Conservation (phyloP, 306 rosid species). For the Mucuna pruriens region DNA sequence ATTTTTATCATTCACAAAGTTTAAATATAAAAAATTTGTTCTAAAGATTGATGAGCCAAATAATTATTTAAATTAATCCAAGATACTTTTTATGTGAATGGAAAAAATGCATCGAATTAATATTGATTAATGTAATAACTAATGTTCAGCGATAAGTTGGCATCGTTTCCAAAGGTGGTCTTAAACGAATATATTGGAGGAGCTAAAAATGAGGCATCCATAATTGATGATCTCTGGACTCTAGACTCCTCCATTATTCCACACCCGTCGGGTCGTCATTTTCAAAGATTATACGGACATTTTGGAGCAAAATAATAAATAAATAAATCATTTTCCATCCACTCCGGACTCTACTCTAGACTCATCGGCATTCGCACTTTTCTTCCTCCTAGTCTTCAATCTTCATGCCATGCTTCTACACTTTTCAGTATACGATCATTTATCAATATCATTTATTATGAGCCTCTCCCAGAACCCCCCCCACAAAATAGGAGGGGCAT, state of each 20-base stretch:
- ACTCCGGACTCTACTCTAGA: background rate
- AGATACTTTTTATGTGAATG: background rate
- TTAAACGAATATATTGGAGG: background rate
- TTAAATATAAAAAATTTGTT: background rate
- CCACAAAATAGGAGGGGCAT: background rate
- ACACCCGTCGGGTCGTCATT: background rate
- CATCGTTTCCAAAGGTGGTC: background rate
- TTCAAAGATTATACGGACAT: background rate
- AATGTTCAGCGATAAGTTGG: background rate
- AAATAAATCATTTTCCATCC: background rate
- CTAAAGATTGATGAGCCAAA: background rate
- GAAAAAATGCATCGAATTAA: background rate
- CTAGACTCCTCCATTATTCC: conserved; percentile 4
- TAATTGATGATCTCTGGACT: background rate
- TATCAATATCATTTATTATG: background rate
- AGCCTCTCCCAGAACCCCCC: no score
- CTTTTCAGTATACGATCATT: background rate
- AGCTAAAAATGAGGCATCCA: background rate
- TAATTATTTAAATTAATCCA: background rate
- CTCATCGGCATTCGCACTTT: background rate
- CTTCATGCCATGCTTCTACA: background rate
- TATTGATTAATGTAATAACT: background rate
- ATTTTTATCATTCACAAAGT: no score
- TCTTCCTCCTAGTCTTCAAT: background rate
- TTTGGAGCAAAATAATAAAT: background rate